A percentile compares a stretch with the other conserved stretches of the same genome.
phyloP scores from a whole-genome alignment of 2,329 filamentous ascomycete genomes.

The Coleophoma cylindrospora region DNA sequence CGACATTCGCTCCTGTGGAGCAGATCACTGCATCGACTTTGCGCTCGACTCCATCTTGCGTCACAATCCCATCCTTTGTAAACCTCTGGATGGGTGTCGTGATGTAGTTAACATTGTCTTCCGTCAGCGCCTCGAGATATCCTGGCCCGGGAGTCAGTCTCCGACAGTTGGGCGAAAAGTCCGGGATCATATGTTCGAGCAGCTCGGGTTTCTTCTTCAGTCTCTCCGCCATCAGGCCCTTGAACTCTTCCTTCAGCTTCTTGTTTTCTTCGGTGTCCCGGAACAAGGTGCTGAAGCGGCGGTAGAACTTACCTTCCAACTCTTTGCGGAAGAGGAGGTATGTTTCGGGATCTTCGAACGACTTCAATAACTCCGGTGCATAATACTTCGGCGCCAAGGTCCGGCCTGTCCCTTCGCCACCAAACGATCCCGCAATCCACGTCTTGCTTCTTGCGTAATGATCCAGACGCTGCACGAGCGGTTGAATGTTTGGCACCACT shows the following conservation, averaged over 20 bases:
- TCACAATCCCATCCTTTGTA: slow-evolving; percentile 54
- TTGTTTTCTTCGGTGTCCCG: slow-evolving; percentile 45
- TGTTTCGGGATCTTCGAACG: slow-evolving; percentile 49
- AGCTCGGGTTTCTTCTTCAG: slow-evolving; percentile 50
- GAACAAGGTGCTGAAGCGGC: slow-evolving; percentile 49
- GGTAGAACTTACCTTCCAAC: slow-evolving; percentile 58
- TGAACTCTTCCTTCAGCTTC: slow-evolving; percentile 40
- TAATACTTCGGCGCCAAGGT: slow-evolving; percentile 46
- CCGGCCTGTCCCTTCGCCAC: slow-evolving; percentile 31
- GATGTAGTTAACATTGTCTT: slow-evolving; percentile 59
- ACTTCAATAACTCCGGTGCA: slow-evolving; percentile 44
- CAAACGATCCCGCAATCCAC: slow-evolving; percentile 63
- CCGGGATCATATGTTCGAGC: slow-evolving; percentile 49
- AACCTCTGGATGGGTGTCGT: slow-evolving; percentile 51
- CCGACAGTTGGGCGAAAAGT: slow-evolving; percentile 60
- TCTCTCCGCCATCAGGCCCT: slow-evolving; percentile 46
- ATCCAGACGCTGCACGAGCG: slow-evolving; percentile 10
- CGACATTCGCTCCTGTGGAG: slow-evolving; percentile 61
- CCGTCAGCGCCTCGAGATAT: slow-evolving; percentile 59
- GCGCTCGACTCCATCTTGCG: slow-evolving; percentile 47
- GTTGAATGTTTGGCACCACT: slow-evolving; percentile 46
- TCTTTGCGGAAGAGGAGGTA: slow-evolving; percentile 57
- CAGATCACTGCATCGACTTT: slow-evolving; percentile 63
- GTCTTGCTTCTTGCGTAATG: slow-evolving; percentile 62
- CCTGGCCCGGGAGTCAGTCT: slow-evolving; percentile 61